Conservation (phyloP, 169 alveolate species). For the Sarcocystis neurona region DNA sequence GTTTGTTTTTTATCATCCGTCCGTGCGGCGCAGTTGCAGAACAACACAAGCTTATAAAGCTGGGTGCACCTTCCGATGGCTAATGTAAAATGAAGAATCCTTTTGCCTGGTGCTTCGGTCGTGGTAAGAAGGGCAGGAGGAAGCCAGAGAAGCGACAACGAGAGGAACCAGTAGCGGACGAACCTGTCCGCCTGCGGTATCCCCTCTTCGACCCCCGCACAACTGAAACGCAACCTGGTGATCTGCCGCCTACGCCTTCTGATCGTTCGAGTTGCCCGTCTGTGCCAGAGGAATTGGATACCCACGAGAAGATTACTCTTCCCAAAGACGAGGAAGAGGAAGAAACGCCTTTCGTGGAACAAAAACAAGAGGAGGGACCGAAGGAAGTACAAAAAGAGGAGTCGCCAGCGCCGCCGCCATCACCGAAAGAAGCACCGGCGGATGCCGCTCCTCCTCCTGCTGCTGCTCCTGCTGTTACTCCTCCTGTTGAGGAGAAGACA, state of each 20-base stretch:
- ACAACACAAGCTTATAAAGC: no score
- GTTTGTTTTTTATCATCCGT: no score
- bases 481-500: background rate
- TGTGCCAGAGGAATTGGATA: background rate
- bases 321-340: constrained; percentile 17
- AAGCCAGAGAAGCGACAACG: background rate
- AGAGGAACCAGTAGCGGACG: background rate
- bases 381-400: background rate
- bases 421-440: background rate
- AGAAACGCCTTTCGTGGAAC: background rate
- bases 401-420: background rate
- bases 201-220: constrained; percentile 26
- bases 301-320: background rate
- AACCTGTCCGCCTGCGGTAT: background rate
- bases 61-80: no score
- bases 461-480: background rate
- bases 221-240: background rate
- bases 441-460: background rate
- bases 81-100: constrained; percentile 24
- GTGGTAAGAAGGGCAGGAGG: constrained; percentile 13
- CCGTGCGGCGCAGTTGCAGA: no score
- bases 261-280: background rate
- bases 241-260: background rate
- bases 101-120: background rate
- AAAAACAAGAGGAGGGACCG: background rate